Conservation (phyloP, 1,284 basidiomycete genomes). For the Microbotryum scabiosae region DNA sequence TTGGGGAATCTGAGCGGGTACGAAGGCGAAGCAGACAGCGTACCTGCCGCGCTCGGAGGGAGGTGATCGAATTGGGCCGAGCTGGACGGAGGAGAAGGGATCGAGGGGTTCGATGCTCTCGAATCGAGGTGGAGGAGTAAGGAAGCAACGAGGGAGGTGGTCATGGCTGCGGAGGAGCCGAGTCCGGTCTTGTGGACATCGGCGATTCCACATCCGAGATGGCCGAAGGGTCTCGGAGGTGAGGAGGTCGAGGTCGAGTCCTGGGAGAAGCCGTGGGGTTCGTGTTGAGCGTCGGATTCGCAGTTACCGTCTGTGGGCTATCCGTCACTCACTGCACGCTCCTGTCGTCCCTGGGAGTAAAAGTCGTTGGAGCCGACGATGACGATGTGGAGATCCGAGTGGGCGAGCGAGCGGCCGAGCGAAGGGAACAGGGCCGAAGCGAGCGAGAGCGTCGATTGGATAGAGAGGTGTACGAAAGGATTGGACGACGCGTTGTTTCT, state of each 20-base stretch:
- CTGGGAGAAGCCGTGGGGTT: too few relatives aligned
- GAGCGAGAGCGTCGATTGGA: constrained; percentile 66
- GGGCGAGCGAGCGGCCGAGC: constrained; percentile 1
- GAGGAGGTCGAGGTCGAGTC: constrained; percentile 37
- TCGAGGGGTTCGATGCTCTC: constrained; percentile 8
- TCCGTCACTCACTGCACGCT: constrained; percentile 38
- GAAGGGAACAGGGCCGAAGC: constrained; percentile 40
- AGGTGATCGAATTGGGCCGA: constrained; percentile 12
- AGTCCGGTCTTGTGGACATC: constrained; percentile 96
- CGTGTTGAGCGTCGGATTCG: too few relatives aligned
- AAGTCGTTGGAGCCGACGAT: constrained; percentile 95
- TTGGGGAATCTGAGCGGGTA: background rate
- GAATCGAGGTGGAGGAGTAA: constrained; percentile 66
- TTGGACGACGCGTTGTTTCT: constrained; percentile 45
- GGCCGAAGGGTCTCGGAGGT: constrained; percentile 59
- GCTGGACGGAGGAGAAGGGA: background rate
- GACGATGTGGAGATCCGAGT: constrained; percentile 57
- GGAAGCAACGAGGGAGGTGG: constrained; percentile 83
- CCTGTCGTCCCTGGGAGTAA: constrained; percentile 85
- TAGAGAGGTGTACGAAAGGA: constrained; percentile 83
- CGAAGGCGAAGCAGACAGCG: background rate
- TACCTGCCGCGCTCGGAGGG: background rate
- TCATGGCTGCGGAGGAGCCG: constrained; percentile 92
- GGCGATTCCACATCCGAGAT: constrained; percentile 59
- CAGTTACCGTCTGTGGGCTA: background rate